Evolutionary conservation across 345 rosid genomes (phyloP).

Genomic region (Salix viminalis): DNA sequence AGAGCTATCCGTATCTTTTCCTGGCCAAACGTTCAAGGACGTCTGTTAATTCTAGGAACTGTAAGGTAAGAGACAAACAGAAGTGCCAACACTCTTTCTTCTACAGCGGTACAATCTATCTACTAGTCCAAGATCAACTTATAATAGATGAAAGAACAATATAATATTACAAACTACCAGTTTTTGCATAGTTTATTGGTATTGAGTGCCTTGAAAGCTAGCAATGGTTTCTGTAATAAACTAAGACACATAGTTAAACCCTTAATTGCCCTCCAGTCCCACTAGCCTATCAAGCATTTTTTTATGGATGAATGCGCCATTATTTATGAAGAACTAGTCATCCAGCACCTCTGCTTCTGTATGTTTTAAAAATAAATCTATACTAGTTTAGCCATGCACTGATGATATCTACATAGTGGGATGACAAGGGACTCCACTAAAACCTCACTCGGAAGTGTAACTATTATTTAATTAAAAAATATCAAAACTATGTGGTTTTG

Average conservation of each 20-base stretch:
- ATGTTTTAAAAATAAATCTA: background rate
- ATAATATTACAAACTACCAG: background rate
- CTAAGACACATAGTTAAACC: background rate
- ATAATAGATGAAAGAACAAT: background rate
- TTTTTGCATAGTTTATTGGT: background rate
- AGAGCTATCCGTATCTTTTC: constrained; percentile 53
- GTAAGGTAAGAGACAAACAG: background rate
- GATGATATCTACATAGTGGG: background rate
- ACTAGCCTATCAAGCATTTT: background rate
- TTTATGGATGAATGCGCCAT: background rate
- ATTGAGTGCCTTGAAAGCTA: background rate
- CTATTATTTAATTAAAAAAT: no score
- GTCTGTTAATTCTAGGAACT: background rate
- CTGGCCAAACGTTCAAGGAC: constrained; percentile 23
- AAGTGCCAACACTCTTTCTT: background rate
- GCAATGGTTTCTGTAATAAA: background rate
- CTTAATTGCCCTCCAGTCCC: background rate
- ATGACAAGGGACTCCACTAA: background rate
- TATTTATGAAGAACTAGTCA: background rate
- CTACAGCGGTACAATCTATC: background rate
- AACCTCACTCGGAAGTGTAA: no score
- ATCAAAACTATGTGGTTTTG: no score
- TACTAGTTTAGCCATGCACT: background rate
- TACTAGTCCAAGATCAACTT: background rate
- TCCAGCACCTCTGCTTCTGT: background rate